Base-by-base conservation (phyloP, 2,329 filamentous ascomycete genomes). In the Ceratocystis huliohia region DNA sequence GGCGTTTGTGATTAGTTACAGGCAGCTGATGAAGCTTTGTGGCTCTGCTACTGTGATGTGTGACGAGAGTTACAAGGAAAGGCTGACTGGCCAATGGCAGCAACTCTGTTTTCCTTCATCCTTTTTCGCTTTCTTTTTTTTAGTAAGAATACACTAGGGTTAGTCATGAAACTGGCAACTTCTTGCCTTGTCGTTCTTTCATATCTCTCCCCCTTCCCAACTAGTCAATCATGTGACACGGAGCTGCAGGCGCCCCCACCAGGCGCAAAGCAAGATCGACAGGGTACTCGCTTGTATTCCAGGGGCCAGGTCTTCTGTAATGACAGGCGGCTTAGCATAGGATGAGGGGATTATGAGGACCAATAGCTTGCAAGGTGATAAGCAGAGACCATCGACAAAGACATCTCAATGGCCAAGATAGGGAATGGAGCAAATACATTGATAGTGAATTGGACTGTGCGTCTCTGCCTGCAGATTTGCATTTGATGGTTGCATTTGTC, bases 201-300 rank as follows among this genome's bases (percentile, higher is more conserved):
- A 7, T 50, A 2, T 50, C 15, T 28, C 4, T 8, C 53, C 25
- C 50, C 50, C 25, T 17, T 28, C 10, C 15, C 7, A 33, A 59
- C 28, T 5, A 7, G 53, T 37, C 53, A 59, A 25, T 37, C 53
- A 59, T 59, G 53, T 59, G 53, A 59, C 53, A 59, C 53, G 33
- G 53, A n/a, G 13, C 13, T n/a, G 22, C 8, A 57, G 30, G 15
- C 53, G 10, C 13, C 7, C 53, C 22, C 15, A 8, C 3, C 22
- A 57, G 22, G 53, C 17, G 6, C 22, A 25, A 20, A 33, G 28
- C 7, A 17, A 33, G 28, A 57, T 57, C 53, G 13, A 57, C 25
- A 57, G 25, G 53, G 53, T 37, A 10, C 53, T n/a, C 15, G 22
- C 25, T 25, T n/a, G 48, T 8, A 22, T 56, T 57, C 53, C 28